These are phyloP conservation scores for Catunica adiposa DNA, from an alignment of 2,329 filamentous ascomycete genomes.

Conservation along the genomic window DNA sequence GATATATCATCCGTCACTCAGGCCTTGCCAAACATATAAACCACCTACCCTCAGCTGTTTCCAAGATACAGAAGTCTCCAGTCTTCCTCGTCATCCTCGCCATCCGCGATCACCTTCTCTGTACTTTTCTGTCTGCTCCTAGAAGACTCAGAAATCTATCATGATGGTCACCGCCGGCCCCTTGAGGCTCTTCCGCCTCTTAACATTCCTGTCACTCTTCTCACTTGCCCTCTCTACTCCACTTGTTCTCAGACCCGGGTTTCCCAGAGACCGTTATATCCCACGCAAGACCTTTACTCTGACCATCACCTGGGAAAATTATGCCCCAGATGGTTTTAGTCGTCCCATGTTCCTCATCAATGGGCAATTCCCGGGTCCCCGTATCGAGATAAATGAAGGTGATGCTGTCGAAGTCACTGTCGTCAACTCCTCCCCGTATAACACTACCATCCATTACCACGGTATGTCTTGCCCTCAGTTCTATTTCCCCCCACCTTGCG, in stretches of 20 bases:
- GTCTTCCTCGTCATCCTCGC: too few relatives aligned
- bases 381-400: conserved; percentile 35
- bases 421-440: conserved; percentile 29
- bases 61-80: too few relatives aligned
- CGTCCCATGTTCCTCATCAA: conserved; percentile 37
- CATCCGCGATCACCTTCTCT: too few relatives aligned
- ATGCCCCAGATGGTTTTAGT: conserved; percentile 29
- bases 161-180: neutral
- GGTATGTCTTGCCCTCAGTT: conserved; percentile 21
- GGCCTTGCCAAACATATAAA: too few relatives aligned
- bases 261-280: neutral
- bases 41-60: too few relatives aligned
- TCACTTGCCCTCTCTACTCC: neutral
- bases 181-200: neutral
- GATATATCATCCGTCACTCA: too few relatives aligned
- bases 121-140: too few relatives aligned
- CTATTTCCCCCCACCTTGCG: neutral
- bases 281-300: conserved; percentile 18
- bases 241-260: neutral
- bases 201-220: neutral
- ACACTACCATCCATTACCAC: conserved; percentile 34
- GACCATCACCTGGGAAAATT: conserved; percentile 23
- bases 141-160: too few relatives aligned
- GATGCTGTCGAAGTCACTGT: conserved; percentile 31
- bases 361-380: conserved; percentile 44